A percentile compares a stretch with the other conserved stretches of the same genome.
Evolutionary conservation across 805 yeast genomes (phyloP).

Genomic region (Kregervanrija delftensis): DNA sequence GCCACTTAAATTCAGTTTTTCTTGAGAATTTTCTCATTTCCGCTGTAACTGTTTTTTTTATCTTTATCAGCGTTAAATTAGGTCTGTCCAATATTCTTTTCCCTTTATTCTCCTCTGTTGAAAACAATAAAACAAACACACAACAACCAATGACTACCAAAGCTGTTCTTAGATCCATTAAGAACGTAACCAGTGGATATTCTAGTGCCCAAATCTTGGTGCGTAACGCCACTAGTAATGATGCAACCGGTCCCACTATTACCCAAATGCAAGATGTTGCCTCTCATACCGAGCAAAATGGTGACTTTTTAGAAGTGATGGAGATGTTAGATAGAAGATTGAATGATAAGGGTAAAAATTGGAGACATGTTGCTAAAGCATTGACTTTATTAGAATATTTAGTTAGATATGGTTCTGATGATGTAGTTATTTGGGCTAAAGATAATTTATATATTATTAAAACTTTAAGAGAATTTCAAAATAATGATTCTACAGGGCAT

Average conservation of each 20-base stretch:
- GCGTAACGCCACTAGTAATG: conserved; percentile 89
- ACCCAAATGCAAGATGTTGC: conserved; percentile 80
- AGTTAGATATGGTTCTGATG: conserved; percentile 79
- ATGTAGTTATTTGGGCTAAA: conserved; percentile 86
- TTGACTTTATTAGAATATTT: conserved; percentile 83
- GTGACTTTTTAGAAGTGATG: conserved; percentile 83
- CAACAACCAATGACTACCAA: conserved; percentile 11
- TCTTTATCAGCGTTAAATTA: no score
- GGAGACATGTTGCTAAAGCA: conserved; percentile 94
- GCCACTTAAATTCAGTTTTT: no score
- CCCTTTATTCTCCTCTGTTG: background rate
- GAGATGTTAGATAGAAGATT: conserved; percentile 88
- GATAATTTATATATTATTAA: conserved; percentile 84
- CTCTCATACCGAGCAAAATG: conserved; percentile 57
- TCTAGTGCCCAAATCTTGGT: conserved; percentile 80
- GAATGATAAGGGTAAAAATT: conserved; percentile 93
- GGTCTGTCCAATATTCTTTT: no score
- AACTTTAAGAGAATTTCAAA: conserved; percentile 85
- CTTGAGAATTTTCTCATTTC: no score
- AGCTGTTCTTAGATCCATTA: conserved; percentile 66
- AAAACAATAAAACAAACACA: background rate
- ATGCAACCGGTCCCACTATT: conserved; percentile 75
- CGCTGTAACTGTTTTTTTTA: no score
- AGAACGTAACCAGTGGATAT: conserved; percentile 87
- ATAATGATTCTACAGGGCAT: conserved; percentile 63